Evolutionary conservation across 805 yeast genomes (phyloP).

Genomic region (Ogataea wickerhamii): DNA sequence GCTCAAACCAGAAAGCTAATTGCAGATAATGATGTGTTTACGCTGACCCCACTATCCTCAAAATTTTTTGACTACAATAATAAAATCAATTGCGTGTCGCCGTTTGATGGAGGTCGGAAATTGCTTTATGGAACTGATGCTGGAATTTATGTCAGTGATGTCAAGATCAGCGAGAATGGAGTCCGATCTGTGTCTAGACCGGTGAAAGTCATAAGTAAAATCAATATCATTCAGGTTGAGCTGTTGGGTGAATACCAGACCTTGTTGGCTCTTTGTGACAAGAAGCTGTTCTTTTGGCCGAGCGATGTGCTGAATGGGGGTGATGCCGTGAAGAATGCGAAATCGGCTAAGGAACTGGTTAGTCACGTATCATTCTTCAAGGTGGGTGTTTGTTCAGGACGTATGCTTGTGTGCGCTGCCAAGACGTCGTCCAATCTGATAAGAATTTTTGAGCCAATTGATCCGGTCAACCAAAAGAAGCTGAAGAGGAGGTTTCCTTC

Average conservation of each 20-base stretch:
- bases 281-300: constrained; percentile 72
- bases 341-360: constrained; percentile 73
- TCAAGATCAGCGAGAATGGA: constrained; percentile 48
- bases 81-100: constrained; percentile 85
- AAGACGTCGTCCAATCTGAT: constrained; percentile 75
- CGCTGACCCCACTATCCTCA: constrained; percentile 70
- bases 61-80: constrained; percentile 70
- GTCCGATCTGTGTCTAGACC: constrained; percentile 63
- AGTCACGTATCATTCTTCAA: constrained; percentile 89
- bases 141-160: constrained; percentile 82
- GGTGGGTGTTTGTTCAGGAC: constrained; percentile 89
- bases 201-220: constrained; percentile 65
- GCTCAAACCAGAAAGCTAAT: constrained; percentile 74
- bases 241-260: constrained; percentile 89
- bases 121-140: constrained; percentile 86
- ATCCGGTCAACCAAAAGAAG: constrained; percentile 56
- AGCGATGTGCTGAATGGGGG: constrained; percentile 58
- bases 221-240: constrained; percentile 83
- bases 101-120: constrained; percentile 92
- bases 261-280: constrained; percentile 76
- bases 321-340: constrained; percentile 49
- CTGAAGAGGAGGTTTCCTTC: constrained; percentile 69
- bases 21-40: constrained; percentile 72
- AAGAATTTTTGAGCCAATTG: constrained; percentile 84
- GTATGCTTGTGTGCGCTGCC: constrained; percentile 85